A percentile compares a stretch with the other conserved stretches of the same genome.
These are phyloP conservation scores for Mycena leptocephala DNA, from an alignment of 768 basidiomycete species.

Conservation along the genomic window DNA sequence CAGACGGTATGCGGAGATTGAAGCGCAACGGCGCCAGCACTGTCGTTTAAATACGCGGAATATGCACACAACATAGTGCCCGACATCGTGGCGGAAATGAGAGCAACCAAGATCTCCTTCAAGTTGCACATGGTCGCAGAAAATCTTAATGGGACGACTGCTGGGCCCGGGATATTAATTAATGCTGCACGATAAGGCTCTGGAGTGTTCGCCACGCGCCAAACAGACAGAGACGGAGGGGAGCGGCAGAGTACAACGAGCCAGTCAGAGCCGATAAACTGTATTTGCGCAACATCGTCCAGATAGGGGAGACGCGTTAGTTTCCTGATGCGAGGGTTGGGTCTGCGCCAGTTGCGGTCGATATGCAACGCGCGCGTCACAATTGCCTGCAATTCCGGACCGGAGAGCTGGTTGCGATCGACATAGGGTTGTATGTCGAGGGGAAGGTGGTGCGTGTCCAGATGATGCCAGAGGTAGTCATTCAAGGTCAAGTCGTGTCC, in stretches of 20 bases:
- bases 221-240: slow-evolving; percentile 58
- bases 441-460: slow-evolving; percentile 59
- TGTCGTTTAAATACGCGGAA: slow-evolving; percentile 36
- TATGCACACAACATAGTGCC: slow-evolving; percentile 36
- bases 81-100: slow-evolving; percentile 34
- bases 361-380: slow-evolving; percentile 63
- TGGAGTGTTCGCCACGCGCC: slow-evolving; percentile 55
- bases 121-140: slow-evolving; percentile 49
- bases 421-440: slow-evolving; percentile 58
- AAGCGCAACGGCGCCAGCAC: slow-evolving; percentile 3
- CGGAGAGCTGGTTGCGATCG: slow-evolving; percentile 53
- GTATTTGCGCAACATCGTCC: slow-evolving; percentile 62
- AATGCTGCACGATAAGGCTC: slow-evolving; percentile 45
- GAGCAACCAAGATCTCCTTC: slow-evolving; percentile 40
- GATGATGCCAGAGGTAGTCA: slow-evolving; percentile 73
- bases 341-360: slow-evolving; percentile 66
- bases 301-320: slow-evolving; percentile 56
- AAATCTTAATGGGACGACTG: slow-evolving; percentile 50
- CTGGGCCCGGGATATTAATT: slow-evolving; percentile 40
- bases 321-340: slow-evolving; percentile 52
- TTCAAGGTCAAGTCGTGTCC: slow-evolving; percentile 66
- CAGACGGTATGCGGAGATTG: slow-evolving; percentile 20
- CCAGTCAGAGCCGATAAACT: slow-evolving; percentile 66
- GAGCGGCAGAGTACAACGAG: slow-evolving; percentile 60
- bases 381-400: slow-evolving; percentile 56